Evolutionary conservation across 371 early-diverging fungal species (phyloP).

Genomic region (Dipsacomyces acuminosporus): DNA sequence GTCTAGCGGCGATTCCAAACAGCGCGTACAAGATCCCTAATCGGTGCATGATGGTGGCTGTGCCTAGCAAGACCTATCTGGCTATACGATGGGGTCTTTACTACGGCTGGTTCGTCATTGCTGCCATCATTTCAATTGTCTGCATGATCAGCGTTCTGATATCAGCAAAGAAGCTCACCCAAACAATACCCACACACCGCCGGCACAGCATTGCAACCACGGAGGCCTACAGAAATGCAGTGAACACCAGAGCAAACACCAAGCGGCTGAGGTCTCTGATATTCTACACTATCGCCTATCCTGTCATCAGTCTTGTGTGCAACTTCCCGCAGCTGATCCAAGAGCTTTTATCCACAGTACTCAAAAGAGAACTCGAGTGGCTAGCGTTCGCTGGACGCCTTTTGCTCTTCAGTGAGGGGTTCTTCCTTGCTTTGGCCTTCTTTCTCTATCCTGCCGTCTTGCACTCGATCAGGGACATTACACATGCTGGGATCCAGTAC

Average conservation of each 20-base stretch:
- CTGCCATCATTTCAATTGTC: conserved; percentile 25
- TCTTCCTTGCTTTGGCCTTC: conserved; percentile 30
- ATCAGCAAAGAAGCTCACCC: conserved; percentile 27
- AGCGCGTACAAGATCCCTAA: conserved; percentile 17
- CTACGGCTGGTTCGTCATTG: conserved; percentile 40
- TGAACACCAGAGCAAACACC: conserved; percentile 43
- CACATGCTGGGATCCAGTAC: conserved; percentile 31
- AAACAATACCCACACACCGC: conserved; percentile 12
- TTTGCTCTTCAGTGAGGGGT: conserved; percentile 30
- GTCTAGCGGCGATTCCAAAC: conserved; percentile 27
- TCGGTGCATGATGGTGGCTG: conserved; percentile 11
- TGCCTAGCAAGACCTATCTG: conserved; percentile 19
- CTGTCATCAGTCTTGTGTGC: conserved; percentile 33
- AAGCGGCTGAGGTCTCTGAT: conserved; percentile 37
- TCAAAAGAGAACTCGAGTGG: conserved; percentile 10
- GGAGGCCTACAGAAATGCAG: conserved; percentile 36
- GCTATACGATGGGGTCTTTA: conserved; percentile 39
- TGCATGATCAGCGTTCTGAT: conserved; percentile 38
- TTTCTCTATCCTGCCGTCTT: conserved; percentile 36
- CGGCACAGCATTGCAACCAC: conserved; percentile 12
- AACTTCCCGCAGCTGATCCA: conserved; percentile 34
- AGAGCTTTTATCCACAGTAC: conserved; percentile 25
- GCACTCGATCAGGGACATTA: conserved; percentile 41
- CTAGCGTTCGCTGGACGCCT: conserved; percentile 9
- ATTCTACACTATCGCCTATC: conserved; percentile 39